A percentile compares a stretch with the other conserved stretches of the same genome.
Conservation (phyloP, 2,329 filamentous ascomycete genomes). For the Diaporthe nobilis region DNA sequence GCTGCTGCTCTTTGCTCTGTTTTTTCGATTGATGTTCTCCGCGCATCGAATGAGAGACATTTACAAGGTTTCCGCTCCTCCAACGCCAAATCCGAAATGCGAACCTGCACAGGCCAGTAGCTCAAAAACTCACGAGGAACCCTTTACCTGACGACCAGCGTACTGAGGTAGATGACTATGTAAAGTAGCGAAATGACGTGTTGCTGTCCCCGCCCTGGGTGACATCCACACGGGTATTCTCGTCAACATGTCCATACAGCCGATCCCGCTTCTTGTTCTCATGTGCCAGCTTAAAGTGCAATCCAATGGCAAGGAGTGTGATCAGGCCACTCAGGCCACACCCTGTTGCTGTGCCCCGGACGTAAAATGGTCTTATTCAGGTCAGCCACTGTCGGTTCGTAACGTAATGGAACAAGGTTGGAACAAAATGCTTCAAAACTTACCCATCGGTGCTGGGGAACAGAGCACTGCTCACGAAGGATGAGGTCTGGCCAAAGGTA, state of each 20-base stretch:
- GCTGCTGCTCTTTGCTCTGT: too few species aligned
- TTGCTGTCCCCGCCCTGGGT: background rate
- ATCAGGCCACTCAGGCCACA: background rate
- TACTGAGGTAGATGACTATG: background rate
- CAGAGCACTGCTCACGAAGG: slow-evolving; percentile 47
- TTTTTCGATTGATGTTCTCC: background rate
- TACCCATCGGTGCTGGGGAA: slow-evolving; percentile 47
- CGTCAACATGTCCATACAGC: background rate
- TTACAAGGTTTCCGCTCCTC: background rate
- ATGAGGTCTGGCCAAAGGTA: slow-evolving; percentile 50
- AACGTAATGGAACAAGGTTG: too few species aligned
- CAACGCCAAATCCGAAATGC: background rate
- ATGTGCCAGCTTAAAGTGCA: background rate
- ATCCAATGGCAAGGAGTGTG: background rate
- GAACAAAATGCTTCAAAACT: background rate
- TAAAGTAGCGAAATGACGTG: slow-evolving; percentile 1
- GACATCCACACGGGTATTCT: background rate
- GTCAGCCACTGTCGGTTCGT: background rate
- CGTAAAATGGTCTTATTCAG: background rate
- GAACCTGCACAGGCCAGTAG: background rate
- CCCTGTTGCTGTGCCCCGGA: background rate
- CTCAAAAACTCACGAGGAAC: too few species aligned
- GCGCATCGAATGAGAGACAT: background rate
- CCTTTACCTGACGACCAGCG: background rate
- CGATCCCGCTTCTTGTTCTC: slow-evolving; percentile 5